Evolutionary conservation across 2,329 filamentous ascomycete genomes (phyloP), one percentile per base, ranked within the genome.

Genomic region (Cordyceps tenuipes): DNA sequence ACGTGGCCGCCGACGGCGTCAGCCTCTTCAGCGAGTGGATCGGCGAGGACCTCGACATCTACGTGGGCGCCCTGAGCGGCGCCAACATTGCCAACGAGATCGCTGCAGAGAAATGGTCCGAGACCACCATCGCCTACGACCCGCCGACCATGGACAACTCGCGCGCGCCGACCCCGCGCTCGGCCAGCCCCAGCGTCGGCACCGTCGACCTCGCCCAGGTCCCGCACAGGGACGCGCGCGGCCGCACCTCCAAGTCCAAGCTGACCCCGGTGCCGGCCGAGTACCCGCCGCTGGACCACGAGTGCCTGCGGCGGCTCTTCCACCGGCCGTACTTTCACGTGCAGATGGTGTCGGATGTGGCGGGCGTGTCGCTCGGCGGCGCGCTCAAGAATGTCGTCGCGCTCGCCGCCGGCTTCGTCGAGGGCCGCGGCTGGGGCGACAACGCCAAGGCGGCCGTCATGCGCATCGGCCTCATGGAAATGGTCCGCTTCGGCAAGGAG

Each of bases 401-500:
- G 5, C 79, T 99, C 19, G 93, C 91, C 5, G 92, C 94, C 36
- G 94, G 94, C 61, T 99, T 96, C 73, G 91, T 97, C 49, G 91
- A 96, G 65, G 94, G 94, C 41, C 84, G 93, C 63, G 93, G 93
- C 65, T 99, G 94, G 93, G 94, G 94, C 69, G 92, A 97, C 78
- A 99, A 97, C 67, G 93, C 93, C 65, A 97, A 99, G 78, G 91
- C 94, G n/a, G 94, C 94, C 50, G 87, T 99, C 62, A 97, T 99
- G 91, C 89, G 94, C 47, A 88, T 97, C 21, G 94, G 94, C 8
- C 84, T 99, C 50, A 82, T 97, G 67, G 94, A 99, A 76, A 96
- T 97, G 88, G 91, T 97, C 69, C 88, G 89, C 71, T 99, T 99
- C 67, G 93, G 93, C 65, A 91, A 92, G 73, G 85, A 88, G 67